Base-by-base conservation (phyloP, 257 asterid species). In the Fraxinus quadrangulata region DNA sequence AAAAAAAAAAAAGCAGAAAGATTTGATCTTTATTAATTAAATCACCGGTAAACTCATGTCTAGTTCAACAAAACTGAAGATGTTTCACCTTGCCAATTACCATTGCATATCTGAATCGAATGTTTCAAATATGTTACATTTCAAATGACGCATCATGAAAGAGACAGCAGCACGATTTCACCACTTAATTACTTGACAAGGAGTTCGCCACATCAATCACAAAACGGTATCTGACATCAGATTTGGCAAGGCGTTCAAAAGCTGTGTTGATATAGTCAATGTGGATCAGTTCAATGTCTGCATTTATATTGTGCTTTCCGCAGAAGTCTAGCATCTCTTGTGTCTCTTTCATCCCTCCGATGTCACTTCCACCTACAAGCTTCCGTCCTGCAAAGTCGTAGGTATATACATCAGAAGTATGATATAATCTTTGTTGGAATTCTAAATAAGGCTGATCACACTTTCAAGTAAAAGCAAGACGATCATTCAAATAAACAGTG, bases 261-360 rank as follows among this genome's bases (percentile, higher is more conserved):
- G 94, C 92, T 7, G 66, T 73, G 82, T 89, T 89, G 40, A 89
- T 70, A 39, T 75, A 42, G 6, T 91, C 89, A 79, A 87, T 54
- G 2, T 77, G 70, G 23, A 91, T 81, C 67, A 89, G 79, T 80
- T 91, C 94, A 47, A 91, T 77, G 37, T 89, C 94, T 31, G 91
- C 80, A 24, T 83, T 73, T 72, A 89, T 88, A 77, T 85, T 85
- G 74, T 91, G 91, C 80, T 88, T 77, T 61, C 84, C 91, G 14
- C 94, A 88, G 49, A 89, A 91, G 66, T 89, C 89, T 11, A 91
- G 75, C 96, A 91, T 89, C 81, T 91, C 96, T 40, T 89, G 96
- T 0, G 90, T 88, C 86, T 89, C 92, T 78, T 91, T 89, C 77
- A 88, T 79, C 65, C 96, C 91, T 30, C 96, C 94, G 0, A 85